Conservation (phyloP, 1,139 yeast genomes). For the Debaryomycetaceae sp. region DNA sequence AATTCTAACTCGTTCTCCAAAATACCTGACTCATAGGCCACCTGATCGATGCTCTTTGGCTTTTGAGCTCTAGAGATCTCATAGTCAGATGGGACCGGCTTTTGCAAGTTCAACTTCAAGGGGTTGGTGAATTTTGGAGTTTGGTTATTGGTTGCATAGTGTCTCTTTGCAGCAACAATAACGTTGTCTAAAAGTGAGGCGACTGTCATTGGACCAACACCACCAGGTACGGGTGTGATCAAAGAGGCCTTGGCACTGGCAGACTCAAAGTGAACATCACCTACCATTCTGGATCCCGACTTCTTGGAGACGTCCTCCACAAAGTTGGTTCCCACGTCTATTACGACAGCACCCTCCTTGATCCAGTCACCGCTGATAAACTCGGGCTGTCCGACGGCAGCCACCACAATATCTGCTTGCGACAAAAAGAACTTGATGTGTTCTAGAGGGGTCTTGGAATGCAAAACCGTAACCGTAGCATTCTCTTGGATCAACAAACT, state of each 20-base stretch:
- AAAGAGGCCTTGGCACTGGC: constrained; percentile 65
- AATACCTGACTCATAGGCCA: constrained; percentile 85
- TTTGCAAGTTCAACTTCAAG: constrained; percentile 58
- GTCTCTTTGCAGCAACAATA: constrained; percentile 69
- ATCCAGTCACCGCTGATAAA: constrained; percentile 90
- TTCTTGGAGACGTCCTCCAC: constrained; percentile 72
- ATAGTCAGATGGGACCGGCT: constrained; percentile 91
- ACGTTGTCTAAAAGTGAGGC: constrained; percentile 93
- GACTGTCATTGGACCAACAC: constrained; percentile 99
- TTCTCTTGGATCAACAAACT: constrained; percentile 73
- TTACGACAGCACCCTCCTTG: constrained; percentile 77
- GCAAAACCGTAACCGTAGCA: constrained; percentile 83
- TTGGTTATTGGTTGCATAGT: constrained; percentile 40
- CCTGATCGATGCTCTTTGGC: constrained; percentile 78
- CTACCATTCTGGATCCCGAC: constrained; percentile 83
- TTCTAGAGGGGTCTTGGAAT: constrained; percentile 61
- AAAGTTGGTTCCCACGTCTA: constrained; percentile 96
- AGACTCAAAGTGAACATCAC: constrained; percentile 83
- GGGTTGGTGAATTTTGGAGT: constrained; percentile 56
- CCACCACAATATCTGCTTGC: constrained; percentile 85
- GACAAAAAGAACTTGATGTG: constrained; percentile 58
- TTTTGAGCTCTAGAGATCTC: constrained; percentile 87
- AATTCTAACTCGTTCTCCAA: constrained; percentile 82
- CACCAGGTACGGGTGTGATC: constrained; percentile 98
- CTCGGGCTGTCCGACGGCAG: constrained; percentile 84